These are phyloP conservation scores for Trichomonas gallinae DNA, from an alignment of 208 protist species.

Conservation along the genomic window DNA sequence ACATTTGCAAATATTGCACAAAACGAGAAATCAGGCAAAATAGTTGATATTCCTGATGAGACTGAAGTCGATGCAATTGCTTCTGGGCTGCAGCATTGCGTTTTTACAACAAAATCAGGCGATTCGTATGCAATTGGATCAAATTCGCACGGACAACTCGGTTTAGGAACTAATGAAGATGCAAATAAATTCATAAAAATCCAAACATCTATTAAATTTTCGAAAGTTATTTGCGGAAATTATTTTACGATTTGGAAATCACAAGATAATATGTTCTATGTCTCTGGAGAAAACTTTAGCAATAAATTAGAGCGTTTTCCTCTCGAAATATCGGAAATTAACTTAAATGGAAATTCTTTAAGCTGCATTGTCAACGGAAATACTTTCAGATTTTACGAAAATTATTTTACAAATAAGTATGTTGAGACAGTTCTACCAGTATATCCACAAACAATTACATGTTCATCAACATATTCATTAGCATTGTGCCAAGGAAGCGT, in stretches of 20 bases:
- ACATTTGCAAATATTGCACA: not conserved
- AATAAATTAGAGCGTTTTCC: not conserved
- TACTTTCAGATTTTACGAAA: not conserved
- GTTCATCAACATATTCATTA: not conserved
- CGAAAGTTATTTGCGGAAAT: not conserved
- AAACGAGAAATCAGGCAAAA: not conserved
- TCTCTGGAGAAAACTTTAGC: not conserved
- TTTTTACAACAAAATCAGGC: not conserved
- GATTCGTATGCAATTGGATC: not conserved
- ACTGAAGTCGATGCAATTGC: not conserved
- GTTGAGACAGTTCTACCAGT: not conserved
- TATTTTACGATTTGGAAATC: not conserved
- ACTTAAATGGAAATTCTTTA: not conserved
- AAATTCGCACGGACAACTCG: not conserved
- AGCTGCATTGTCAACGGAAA: not conserved
- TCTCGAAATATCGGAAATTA: not conserved
- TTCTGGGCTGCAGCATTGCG: not conserved
- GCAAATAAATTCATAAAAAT: not conserved
- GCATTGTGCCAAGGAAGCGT: not conserved
- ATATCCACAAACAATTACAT: not conserved
- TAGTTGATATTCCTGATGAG: not conserved
- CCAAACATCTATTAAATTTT: not conserved
- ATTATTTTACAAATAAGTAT: not conserved
- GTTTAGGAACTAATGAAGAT: not conserved
- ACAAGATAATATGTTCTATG: not conserved